Evolutionary conservation across 768 basidiomycete species (phyloP), one percentile per base, ranked within the genome.

Genomic region (Tylopilus sp.): DNA sequence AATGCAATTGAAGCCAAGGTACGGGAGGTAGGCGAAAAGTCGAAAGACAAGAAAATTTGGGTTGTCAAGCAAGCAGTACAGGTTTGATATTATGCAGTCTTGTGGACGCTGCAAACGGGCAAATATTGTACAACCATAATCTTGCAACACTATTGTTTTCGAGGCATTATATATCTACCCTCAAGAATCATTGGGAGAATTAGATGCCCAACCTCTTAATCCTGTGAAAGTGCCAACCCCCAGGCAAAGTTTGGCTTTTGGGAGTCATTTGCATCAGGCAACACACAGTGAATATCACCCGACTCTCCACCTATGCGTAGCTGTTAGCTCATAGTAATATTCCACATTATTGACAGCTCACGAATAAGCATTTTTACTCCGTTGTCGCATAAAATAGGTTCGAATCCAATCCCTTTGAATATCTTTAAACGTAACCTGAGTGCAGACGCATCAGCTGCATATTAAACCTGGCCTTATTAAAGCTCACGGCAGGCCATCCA

Each of bases 1-100:
- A 87, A 84, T 44, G 82, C 88, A 4, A 83, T 94, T 40, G 88
- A 91, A 67, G 83, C 82, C 3, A 92, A 92, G 66, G 74, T 94
- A 33, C 75, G 79, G 41, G 88, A 91, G 67, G 78, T 91, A 12
- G 76, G 80, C 15, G 86, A 85, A 69, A 91, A 88, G 62, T 83
- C 80, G 59, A 86, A 80, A 64, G 79, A 82, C 51, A 81, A 76
- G 71, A 88, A 81, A 64, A 68, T 83, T 52, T 94, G 91, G 91
- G 69, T 85, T 30, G 74, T 92, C 26, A 86, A 83, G 33, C 55
- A 58, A 12, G 50, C 33, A 35, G 47, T 45, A 40, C 53, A 52
- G 55, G 55, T 56, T 44, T 26, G 13, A 49, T 53, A 18, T 12
- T 15, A 15, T 35, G 11, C 9, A 21, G 6, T 23, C 18, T 22